These are phyloP conservation scores for Pterocarpus macrocarpus DNA, from an alignment of 306 rosid species.

Conservation along the genomic window DNA sequence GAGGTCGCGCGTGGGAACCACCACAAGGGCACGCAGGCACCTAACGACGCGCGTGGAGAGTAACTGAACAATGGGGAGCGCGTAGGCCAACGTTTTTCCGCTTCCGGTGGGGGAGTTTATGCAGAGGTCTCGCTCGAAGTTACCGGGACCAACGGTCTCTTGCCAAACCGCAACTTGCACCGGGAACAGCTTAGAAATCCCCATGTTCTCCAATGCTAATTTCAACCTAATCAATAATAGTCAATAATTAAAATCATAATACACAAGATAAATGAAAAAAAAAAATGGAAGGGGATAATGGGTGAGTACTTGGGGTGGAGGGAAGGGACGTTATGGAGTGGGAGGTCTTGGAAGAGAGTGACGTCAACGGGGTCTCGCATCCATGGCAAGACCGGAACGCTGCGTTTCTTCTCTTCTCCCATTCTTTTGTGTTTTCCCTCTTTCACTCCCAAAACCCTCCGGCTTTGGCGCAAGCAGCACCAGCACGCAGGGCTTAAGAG, in stretches of 20 bases:
- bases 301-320: constrained; percentile 54
- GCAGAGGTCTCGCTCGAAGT: constrained; percentile 85
- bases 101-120: constrained; percentile 96
- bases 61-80: constrained; percentile 87
- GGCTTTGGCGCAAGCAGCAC: background rate
- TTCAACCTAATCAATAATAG: constrained; percentile 61
- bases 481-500: background rate
- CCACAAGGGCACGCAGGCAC: constrained; percentile 80
- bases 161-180: constrained; percentile 93
- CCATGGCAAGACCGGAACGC: constrained; percentile 84
- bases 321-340: constrained; percentile 64
- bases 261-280: background rate
- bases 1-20: constrained; percentile 91
- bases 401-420: constrained; percentile 60
- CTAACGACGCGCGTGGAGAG: constrained; percentile 62
- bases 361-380: constrained; percentile 89
- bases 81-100: constrained; percentile 91
- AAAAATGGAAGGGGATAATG: no score
- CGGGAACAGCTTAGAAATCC: constrained; percentile 69
- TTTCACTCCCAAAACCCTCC: constrained; percentile 25
- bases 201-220: constrained; percentile 65
- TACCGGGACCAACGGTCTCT: constrained; percentile 87
- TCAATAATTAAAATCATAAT: background rate
- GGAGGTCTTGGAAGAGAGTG: constrained; percentile 55
- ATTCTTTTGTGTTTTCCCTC: constrained; percentile 24